Conservation (phyloP, 2,329 filamentous ascomycete genomes). For the Nemania sp. region DNA sequence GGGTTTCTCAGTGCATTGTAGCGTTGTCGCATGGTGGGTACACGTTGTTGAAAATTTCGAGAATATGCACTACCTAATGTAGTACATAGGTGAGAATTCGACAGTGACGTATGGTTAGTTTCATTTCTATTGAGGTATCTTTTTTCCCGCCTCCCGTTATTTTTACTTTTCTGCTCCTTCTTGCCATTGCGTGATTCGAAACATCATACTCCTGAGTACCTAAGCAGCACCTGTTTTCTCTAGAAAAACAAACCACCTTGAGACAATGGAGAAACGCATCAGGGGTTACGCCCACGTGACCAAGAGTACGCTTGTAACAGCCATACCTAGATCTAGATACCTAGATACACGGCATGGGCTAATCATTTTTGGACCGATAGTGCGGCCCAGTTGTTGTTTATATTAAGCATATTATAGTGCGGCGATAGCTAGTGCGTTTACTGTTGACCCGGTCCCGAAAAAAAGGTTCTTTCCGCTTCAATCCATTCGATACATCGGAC, state of each 20-base stretch:
- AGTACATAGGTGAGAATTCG: neutral
- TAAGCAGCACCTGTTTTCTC: constrained; percentile 9
- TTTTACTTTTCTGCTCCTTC: neutral
- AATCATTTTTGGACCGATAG: neutral
- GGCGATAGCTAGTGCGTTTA: neutral
- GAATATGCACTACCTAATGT: neutral
- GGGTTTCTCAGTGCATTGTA: constrained; percentile 17
- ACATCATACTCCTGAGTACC: neutral
- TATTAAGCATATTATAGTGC: neutral
- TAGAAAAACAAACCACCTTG: constrained; percentile 26
- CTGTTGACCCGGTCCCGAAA: neutral
- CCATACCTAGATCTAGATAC: neutral
- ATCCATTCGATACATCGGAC: constrained; percentile 7
- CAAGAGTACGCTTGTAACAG: neutral
- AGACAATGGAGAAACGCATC: constrained; percentile 38
- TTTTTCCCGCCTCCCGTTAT: neutral
- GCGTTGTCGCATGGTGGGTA: neutral
- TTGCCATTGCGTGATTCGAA: neutral
- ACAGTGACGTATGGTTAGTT: neutral
- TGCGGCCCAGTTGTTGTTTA: too few species aligned
- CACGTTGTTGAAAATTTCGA: neutral
- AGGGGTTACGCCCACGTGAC: constrained; percentile 36
- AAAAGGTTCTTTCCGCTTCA: neutral
- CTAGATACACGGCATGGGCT: neutral
- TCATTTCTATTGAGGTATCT: neutral